Base-by-base conservation (phyloP, 2,329 filamentous ascomycete genomes). In the Arthroderma sp. region DNA sequence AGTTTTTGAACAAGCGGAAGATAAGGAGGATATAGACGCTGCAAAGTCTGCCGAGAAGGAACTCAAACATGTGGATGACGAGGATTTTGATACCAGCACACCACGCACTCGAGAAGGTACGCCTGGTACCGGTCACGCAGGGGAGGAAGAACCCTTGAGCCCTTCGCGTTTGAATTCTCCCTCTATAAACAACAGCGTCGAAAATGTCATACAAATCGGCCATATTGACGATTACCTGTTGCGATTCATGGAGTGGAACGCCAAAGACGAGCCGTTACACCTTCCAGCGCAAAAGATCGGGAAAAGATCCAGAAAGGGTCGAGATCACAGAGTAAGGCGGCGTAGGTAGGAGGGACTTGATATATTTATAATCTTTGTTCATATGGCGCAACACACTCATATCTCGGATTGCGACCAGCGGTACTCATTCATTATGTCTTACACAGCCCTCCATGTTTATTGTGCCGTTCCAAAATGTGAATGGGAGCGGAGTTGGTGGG, bases 1-100 rank as follows among this genome's bases (percentile, higher is more conserved):
- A 10, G 85, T 81, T 0, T 79, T 98, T 30, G 87, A 93, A 54
- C 83, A 85, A 51, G 89, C 87, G 0, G 91, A 98, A 63, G 91
- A 98, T 55, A 78, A 77, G 40, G 91, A 98, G 59, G 91, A 98
- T 58, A 85, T 89, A 9, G 80, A 80, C 28, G 91, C 91, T 0
- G 91, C 91, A 2, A 82, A 84, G 42, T 77, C 83, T 6, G 91
- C 91, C 0, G 83, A 93, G 59, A 91, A 84, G 57, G 91, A 98
- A 61, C 81, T 91, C 9, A 75, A 81, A 39, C 79, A 85, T 55
- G 82, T 84, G 27, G 86, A 94, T 53, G 85, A 88, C 38, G 84
- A 78, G 4, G 87, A 94, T 57, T 94, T 94, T 53, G 79, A 79
- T 2, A 77, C 60, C 65, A 58, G 50, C 50, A 53, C 53, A 52